phyloP scores from a whole-genome alignment of 768 basidiomycete genomes.

The Amanita exitialis region DNA sequence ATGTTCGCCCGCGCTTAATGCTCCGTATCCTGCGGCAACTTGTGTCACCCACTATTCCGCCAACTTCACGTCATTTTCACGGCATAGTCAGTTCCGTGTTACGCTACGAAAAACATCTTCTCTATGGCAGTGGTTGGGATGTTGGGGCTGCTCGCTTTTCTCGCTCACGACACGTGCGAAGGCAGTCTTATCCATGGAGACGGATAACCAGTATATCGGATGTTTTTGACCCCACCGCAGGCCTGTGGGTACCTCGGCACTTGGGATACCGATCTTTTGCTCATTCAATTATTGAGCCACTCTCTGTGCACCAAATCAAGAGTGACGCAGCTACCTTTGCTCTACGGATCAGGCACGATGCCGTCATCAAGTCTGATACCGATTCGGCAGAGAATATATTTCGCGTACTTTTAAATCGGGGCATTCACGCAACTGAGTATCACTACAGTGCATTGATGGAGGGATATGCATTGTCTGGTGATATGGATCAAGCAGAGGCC shows the following conservation, averaged over 20 bases:
- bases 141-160: constrained; percentile 28
- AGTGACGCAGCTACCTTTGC: constrained; percentile 49
- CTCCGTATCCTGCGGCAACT: constrained; percentile 36
- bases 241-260: constrained; percentile 26
- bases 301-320: constrained; percentile 36
- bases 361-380: constrained; percentile 39
- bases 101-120: constrained; percentile 38
- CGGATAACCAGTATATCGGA: constrained; percentile 16
- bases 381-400: constrained; percentile 45
- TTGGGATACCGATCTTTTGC: constrained; percentile 21
- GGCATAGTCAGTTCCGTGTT: constrained; percentile 41
- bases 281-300: constrained; percentile 32
- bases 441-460: constrained; percentile 74
- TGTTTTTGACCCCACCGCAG: constrained; percentile 39
- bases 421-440: constrained; percentile 61
- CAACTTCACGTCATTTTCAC: constrained; percentile 50
- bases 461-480: constrained; percentile 52
- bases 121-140: constrained; percentile 38
- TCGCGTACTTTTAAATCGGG: constrained; percentile 49
- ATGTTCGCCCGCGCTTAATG: constrained; percentile 34
- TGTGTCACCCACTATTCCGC: constrained; percentile 28
- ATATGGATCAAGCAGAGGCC: constrained; percentile 44
- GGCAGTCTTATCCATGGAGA: not conserved
- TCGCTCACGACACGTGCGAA: not conserved
- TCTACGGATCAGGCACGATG: constrained; percentile 56